These are phyloP conservation scores for Chrysanthemum lavandulifolium DNA, from an alignment of 129 eudicot genomes.

Conservation along the genomic window DNA sequence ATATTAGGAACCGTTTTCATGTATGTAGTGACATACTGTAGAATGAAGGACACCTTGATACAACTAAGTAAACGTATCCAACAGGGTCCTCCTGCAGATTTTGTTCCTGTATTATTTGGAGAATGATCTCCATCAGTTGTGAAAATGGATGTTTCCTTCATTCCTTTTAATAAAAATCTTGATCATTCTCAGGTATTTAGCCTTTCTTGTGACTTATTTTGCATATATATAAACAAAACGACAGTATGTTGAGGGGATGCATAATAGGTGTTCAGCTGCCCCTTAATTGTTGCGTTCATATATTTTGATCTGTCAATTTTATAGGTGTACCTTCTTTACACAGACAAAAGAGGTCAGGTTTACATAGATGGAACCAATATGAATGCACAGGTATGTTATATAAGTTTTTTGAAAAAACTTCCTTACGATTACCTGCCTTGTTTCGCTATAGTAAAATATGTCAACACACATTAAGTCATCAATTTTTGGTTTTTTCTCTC, in stretches of 20 bases:
- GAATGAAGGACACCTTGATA: constrained; percentile 93
- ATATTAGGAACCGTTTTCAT: too few relatives aligned
- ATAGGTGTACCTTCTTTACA: too few relatives aligned
- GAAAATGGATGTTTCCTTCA: constrained; percentile 67
- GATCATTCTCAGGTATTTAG: constrained; percentile 90
- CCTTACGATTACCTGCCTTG: too few relatives aligned
- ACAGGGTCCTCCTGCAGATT: constrained; percentile 85
- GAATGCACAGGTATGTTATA: too few relatives aligned
- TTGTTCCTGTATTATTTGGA: constrained; percentile 93
- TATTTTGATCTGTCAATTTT: not conserved
- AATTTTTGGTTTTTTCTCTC: too few relatives aligned
- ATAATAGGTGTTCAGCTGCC: too few relatives aligned
- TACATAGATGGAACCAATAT: too few relatives aligned
- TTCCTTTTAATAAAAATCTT: constrained; percentile 71
- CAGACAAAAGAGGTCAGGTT: too few relatives aligned
- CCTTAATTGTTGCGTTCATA: too few relatives aligned
- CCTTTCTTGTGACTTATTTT: constrained; percentile 11
- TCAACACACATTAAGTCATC: too few relatives aligned
- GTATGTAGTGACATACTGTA: constrained; percentile 65
- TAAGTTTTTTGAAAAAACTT: too few relatives aligned
- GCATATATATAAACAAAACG: not conserved
- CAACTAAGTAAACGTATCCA: constrained; percentile 83
- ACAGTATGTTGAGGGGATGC: not conserved
- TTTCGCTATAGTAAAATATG: too few relatives aligned
- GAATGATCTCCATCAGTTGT: constrained; percentile 64